A percentile compares a stretch with the other conserved stretches of the same genome.
phyloP scores from a whole-genome alignment of 495 filamentous ascomycete species.

The Amniculicola lignicola region DNA sequence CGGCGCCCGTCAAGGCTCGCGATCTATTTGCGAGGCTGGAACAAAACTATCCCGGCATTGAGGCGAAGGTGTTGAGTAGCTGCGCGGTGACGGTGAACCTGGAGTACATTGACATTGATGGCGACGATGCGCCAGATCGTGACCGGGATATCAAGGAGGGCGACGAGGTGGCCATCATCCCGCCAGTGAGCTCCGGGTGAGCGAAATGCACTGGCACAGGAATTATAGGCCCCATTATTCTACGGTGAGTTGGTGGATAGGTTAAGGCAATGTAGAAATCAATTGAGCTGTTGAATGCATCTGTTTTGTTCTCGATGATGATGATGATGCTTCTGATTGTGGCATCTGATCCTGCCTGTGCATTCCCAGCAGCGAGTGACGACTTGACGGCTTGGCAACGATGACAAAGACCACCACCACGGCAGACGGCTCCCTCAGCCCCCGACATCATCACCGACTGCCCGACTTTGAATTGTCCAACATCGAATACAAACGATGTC shows the following conservation, averaged over 20 bases:
- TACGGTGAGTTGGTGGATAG: too few species aligned
- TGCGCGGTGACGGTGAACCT: constrained; percentile 84
- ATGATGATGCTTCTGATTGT: too few species aligned
- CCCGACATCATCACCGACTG: too few species aligned
- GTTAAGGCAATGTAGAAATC: too few species aligned
- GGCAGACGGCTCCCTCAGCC: constrained; percentile 4
- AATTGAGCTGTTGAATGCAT: too few species aligned
- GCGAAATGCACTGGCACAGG: not conserved
- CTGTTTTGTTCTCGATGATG: too few species aligned
- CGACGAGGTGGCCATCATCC: constrained; percentile 92
- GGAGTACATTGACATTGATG: constrained; percentile 75
- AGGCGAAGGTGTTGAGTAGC: constrained; percentile 64
- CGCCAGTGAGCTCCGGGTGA: constrained; percentile 88
- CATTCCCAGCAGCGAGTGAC: too few species aligned
- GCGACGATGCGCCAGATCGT: constrained; percentile 42
- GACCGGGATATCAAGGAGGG: constrained; percentile 60
- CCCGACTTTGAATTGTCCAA: not conserved
- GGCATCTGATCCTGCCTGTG: too few species aligned
- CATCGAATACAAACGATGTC: not conserved
- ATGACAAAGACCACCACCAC: too few species aligned
- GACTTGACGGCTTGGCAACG: too few species aligned
- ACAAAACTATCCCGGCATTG: constrained; percentile 74
- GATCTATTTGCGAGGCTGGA: constrained; percentile 72
- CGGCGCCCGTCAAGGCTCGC: constrained; percentile 40
- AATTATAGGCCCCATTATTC: too few species aligned